phyloP scores from a whole-genome alignment of 352 stramenopile species.

The Phytopythium boreale region DNA sequence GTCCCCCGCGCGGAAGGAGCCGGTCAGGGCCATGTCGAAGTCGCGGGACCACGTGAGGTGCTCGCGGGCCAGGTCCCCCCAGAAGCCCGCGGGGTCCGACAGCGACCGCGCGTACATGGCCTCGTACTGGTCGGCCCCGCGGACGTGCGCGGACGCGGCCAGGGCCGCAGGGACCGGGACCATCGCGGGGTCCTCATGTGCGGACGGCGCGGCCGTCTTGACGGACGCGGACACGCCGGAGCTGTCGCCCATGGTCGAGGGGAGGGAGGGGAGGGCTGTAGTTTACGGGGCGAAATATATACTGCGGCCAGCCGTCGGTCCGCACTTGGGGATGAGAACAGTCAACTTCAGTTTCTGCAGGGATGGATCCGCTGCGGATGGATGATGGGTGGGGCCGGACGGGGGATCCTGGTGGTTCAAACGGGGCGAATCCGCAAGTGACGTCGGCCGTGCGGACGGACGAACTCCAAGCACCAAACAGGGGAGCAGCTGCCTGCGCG shows the following conservation, averaged over 20 bases:
- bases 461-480: not conserved
- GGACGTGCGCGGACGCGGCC: constrained; percentile 60
- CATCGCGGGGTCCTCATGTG: not conserved
- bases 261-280: no score
- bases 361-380: not conserved
- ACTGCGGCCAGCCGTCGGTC: not conserved
- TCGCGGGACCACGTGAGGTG: constrained; percentile 92
- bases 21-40: constrained; percentile 80
- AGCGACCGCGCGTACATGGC: constrained; percentile 86
- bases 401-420: not conserved
- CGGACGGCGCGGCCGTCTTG: not conserved
- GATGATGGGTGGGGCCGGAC: not conserved
- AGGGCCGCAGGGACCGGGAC: constrained; percentile 25
- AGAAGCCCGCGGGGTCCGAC: constrained; percentile 89
- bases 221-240: not conserved
- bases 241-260: constrained; percentile 3
- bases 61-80: constrained; percentile 75
- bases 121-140: constrained; percentile 77
- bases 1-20: constrained; percentile 83
- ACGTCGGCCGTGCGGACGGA: no score
- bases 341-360: not conserved
- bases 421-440: no score
- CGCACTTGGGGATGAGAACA: not conserved
- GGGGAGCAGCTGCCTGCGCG: not conserved
- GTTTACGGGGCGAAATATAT: not conserved